phyloP scores from a whole-genome alignment of 108 stramenopile species.

The Cyclotella kingstonii region DNA sequence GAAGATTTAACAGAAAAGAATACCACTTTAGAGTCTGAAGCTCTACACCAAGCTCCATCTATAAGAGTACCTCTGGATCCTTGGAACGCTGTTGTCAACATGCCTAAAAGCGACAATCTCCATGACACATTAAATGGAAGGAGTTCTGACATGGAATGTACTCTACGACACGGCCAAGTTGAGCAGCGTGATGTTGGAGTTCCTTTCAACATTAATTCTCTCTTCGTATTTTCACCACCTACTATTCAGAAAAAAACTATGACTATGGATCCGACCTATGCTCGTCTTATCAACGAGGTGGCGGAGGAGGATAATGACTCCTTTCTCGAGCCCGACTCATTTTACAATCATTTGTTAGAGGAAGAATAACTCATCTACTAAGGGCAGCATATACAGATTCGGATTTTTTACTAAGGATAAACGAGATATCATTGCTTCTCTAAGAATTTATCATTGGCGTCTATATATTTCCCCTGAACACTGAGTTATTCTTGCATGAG shows the following conservation, averaged over 20 bases:
- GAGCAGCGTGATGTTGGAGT: slow-evolving; percentile 34
- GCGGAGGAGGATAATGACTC: slow-evolving; percentile 28
- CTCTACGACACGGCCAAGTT: slow-evolving; percentile 11
- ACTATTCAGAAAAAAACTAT: slow-evolving; percentile 20
- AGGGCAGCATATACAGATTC: background rate
- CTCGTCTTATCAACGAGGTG: slow-evolving; percentile 31
- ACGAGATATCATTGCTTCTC: background rate
- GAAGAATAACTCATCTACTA: slow-evolving; percentile 16
- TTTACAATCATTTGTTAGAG: slow-evolving; percentile 42
- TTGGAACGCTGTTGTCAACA: slow-evolving; percentile 19
- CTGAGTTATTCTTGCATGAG: too few species aligned
- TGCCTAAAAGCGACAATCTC: slow-evolving; percentile 13
- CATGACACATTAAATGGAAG: slow-evolving; percentile 24
- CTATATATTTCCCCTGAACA: too few species aligned
- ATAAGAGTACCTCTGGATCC: slow-evolving; percentile 49
- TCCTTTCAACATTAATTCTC: slow-evolving; percentile 25
- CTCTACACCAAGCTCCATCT: background rate
- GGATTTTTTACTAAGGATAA: background rate
- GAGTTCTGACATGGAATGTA: slow-evolving; percentile 16
- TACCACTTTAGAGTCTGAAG: background rate
- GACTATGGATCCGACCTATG: slow-evolving; percentile 23
- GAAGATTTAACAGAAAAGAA: too few species aligned
- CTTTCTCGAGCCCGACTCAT: slow-evolving; percentile 43
- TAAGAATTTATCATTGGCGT: too few species aligned
- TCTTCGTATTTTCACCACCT: slow-evolving; percentile 24